Conservation (phyloP, 164 flowering plant genomes). For the Stephania yunnanensis region DNA sequence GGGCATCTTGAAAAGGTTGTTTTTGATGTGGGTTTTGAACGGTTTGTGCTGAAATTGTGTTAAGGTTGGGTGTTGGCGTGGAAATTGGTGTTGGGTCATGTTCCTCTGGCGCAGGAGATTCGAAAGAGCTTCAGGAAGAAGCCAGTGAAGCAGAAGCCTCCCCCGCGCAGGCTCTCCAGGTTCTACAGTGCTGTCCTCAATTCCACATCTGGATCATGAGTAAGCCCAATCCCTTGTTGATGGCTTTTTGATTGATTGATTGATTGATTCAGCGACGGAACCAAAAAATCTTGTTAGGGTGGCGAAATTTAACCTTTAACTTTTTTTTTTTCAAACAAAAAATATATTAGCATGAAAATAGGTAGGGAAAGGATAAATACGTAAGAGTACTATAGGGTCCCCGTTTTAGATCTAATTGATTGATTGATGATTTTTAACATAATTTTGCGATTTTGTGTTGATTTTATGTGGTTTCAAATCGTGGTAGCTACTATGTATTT, state of each 20-base stretch:
- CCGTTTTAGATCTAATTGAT: too few relatives aligned
- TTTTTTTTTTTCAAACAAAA: too few relatives aligned
- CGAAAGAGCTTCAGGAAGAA: slow-evolving; percentile 57
- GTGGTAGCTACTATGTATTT: too few relatives aligned
- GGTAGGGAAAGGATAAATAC: too few relatives aligned
- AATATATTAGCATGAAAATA: too few relatives aligned
- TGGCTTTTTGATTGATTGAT: not conserved
- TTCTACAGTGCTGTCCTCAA: slow-evolving; percentile 32
- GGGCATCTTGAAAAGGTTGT: not conserved
- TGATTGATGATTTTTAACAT: not conserved
- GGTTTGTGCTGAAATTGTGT: not conserved
- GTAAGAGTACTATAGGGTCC: too few relatives aligned
- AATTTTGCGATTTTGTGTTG: not conserved
- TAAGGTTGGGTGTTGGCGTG: slow-evolving; percentile 86
- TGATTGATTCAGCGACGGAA: not conserved
- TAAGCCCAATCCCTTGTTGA: too few relatives aligned
- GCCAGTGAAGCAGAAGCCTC: slow-evolving; percentile 44
- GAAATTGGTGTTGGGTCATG: slow-evolving; percentile 84
- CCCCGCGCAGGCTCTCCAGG: slow-evolving; percentile 41
- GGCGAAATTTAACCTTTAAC: too few relatives aligned
- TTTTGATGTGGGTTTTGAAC: not conserved
- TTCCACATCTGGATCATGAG: slow-evolving; percentile 13
- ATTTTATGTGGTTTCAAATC: too few relatives aligned
- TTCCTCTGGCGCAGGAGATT: slow-evolving; percentile 88
- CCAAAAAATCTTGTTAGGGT: too few relatives aligned